Conservation (phyloP, 192 early-diverging fungal genomes). For the Entophlyctis helioformis region DNA sequence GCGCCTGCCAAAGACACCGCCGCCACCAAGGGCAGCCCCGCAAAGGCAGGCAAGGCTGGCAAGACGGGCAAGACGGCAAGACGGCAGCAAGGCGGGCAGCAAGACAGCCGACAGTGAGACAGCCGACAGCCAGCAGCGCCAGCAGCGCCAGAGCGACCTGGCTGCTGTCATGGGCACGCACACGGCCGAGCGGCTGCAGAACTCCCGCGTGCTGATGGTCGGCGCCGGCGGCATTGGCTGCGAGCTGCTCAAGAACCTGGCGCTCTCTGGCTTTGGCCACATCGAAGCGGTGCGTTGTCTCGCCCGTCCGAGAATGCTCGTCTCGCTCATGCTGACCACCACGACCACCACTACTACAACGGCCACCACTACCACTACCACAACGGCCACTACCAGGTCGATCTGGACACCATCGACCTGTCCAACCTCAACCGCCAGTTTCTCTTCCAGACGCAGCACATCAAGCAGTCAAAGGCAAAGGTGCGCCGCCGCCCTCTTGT, state of each 20-base stretch:
- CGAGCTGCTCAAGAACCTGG: slow-evolving; percentile 92
- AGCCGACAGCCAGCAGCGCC: too few species aligned
- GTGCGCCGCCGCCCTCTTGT: slow-evolving; percentile 23
- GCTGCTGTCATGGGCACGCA: too few species aligned
- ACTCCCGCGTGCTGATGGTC: slow-evolving; percentile 34
- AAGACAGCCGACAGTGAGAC: too few species aligned
- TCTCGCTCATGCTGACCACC: too few species aligned
- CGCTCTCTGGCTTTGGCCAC: slow-evolving; percentile 70
- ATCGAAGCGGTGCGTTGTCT: slow-evolving; percentile 58
- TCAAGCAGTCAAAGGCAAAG: slow-evolving; percentile 83
- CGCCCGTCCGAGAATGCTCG: too few species aligned
- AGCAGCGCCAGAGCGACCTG: too few species aligned
- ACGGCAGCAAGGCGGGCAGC: too few species aligned
- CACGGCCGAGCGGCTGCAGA: too few species aligned
- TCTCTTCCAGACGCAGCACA: slow-evolving; percentile 88
- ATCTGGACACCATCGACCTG: slow-evolving; percentile 96
- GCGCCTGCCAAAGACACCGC: too few species aligned
- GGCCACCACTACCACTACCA: neutral
- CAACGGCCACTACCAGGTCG: slow-evolving; percentile 60
- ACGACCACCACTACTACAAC: neutral
- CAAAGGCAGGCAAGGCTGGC: too few species aligned
- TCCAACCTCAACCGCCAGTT: slow-evolving; percentile 99
- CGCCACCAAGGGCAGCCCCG: too few species aligned
- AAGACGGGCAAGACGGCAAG: too few species aligned
- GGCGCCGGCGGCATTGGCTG: slow-evolving; percentile 93